Conservation (phyloP, 306 rosid genomes). For the Malus fusca region DNA sequence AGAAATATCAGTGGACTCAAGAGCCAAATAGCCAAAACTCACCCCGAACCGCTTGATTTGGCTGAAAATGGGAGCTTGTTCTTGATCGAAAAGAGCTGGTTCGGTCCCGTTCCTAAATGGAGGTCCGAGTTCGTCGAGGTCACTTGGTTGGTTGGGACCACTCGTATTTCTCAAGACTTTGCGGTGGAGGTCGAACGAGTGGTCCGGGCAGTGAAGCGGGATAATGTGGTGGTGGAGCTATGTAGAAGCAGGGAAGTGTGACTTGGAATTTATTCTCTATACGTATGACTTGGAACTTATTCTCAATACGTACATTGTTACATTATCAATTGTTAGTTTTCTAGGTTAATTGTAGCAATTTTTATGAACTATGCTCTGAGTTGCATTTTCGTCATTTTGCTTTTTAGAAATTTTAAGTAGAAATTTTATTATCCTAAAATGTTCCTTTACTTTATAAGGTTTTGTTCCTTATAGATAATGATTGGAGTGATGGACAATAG, state of each 20-base stretch:
- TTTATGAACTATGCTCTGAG: too few relatives aligned
- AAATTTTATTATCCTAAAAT: too few relatives aligned
- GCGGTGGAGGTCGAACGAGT: slow-evolving; percentile 68
- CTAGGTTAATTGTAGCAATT: too few relatives aligned
- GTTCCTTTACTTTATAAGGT: too few relatives aligned
- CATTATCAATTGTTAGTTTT: background rate
- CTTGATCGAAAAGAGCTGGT: slow-evolving; percentile 59
- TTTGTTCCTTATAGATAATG: too few relatives aligned
- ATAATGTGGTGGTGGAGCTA: slow-evolving; percentile 80
- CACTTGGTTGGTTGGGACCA: slow-evolving; percentile 68
- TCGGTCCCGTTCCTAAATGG: slow-evolving; percentile 78
- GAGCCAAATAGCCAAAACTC: slow-evolving; percentile 46
- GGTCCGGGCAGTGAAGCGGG: slow-evolving; percentile 52
- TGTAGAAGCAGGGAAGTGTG: slow-evolving; percentile 82
- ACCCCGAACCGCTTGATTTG: slow-evolving; percentile 75
- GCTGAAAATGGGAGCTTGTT: slow-evolving; percentile 66
- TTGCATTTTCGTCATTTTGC: too few relatives aligned
- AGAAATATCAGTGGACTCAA: slow-evolving; percentile 45
- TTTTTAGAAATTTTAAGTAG: too few relatives aligned
- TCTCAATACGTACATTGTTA: background rate
- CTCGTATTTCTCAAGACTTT: slow-evolving; percentile 54
- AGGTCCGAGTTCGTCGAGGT: slow-evolving; percentile 57
- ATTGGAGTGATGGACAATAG: too few relatives aligned
- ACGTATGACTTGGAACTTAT: background rate
- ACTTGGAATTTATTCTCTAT: background rate